phyloP scores from a whole-genome alignment of 176 grass and related monocot species.

The Cymbopogon citratus region DNA sequence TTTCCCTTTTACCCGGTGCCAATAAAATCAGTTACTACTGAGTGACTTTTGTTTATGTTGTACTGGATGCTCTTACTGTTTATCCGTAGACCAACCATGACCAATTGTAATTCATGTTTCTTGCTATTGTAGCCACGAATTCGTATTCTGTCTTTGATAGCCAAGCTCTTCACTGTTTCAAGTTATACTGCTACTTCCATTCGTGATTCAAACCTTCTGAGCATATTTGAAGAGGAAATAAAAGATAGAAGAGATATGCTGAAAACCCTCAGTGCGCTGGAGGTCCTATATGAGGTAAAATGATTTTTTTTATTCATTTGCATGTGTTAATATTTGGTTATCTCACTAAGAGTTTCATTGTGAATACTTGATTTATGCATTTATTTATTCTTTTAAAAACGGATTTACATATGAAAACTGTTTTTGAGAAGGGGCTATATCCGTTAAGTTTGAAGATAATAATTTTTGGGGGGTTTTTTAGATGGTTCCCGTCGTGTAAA shows the following conservation, averaged over 20 bases:
- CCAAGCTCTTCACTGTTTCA: slow-evolving; percentile 76
- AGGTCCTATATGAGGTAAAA: slow-evolving; percentile 87
- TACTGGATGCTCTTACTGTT: slow-evolving; percentile 4
- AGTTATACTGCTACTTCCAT: slow-evolving; percentile 55
- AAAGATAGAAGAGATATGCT: slow-evolving; percentile 76
- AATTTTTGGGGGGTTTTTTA: neutral
- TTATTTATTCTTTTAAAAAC: neutral
- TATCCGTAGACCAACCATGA: neutral
- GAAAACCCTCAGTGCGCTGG: slow-evolving; percentile 70
- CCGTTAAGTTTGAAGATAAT: neutral
- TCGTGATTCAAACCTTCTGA: slow-evolving; percentile 62
- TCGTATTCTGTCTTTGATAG: slow-evolving; percentile 75
- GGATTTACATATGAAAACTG: neutral
- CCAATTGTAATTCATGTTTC: slow-evolving; percentile 5
- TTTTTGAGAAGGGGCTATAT: neutral
- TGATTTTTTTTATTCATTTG: neutral
- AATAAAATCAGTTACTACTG: neutral
- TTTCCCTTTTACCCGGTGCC: neutral
- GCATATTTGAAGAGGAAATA: slow-evolving; percentile 84
- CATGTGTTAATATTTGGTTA: slow-evolving; percentile 8
- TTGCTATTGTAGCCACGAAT: slow-evolving; percentile 55
- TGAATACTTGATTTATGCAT: neutral
- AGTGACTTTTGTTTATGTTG: neutral
- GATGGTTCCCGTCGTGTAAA: neutral
- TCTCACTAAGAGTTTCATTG: neutral